These are phyloP conservation scores for Aspergillus aculeatinus DNA, from an alignment of 2,329 filamentous ascomycete genomes.

Conservation along the genomic window DNA sequence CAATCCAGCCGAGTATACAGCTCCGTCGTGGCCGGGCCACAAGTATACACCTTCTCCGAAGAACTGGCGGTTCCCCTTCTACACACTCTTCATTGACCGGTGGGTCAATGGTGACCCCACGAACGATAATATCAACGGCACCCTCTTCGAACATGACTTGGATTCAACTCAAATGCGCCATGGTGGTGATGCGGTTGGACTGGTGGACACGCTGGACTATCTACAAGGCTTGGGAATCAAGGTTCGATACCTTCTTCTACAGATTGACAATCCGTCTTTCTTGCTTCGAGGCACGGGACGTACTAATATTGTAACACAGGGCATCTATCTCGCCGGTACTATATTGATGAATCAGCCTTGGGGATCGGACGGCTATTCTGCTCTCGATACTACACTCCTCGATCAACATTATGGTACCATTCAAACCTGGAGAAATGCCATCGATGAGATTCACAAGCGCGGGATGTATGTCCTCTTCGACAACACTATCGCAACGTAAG, in stretches of 20 bases:
- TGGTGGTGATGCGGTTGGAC: constrained; percentile 60
- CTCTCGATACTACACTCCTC: constrained; percentile 62
- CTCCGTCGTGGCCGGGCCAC: constrained; percentile 56
- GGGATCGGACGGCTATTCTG: constrained; percentile 60
- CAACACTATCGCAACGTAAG: constrained; percentile 64
- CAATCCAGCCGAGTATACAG: constrained; percentile 57
- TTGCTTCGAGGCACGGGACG: background rate
- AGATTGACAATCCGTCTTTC: background rate
- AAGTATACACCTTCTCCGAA: constrained; percentile 54
- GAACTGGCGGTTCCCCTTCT: constrained; percentile 67
- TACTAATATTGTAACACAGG: constrained; percentile 37
- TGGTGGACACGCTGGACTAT: constrained; percentile 63
- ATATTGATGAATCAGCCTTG: constrained; percentile 65
- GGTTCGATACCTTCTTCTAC: constrained; percentile 31
- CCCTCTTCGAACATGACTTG: constrained; percentile 60
- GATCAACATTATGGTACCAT: constrained; percentile 64
- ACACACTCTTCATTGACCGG: constrained; percentile 63
- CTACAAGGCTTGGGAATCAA: constrained; percentile 64
- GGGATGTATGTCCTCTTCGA: constrained; percentile 67
- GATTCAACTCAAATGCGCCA: constrained; percentile 63
- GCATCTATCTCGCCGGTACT: constrained; percentile 63
- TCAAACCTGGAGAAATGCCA: constrained; percentile 56
- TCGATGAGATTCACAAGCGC: constrained; percentile 60
- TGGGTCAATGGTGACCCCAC: constrained; percentile 65
- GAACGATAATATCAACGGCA: constrained; percentile 64